Evolutionary conservation across 2,329 filamentous ascomycete species (phyloP).

Genomic region (Nothopassalora personata): DNA sequence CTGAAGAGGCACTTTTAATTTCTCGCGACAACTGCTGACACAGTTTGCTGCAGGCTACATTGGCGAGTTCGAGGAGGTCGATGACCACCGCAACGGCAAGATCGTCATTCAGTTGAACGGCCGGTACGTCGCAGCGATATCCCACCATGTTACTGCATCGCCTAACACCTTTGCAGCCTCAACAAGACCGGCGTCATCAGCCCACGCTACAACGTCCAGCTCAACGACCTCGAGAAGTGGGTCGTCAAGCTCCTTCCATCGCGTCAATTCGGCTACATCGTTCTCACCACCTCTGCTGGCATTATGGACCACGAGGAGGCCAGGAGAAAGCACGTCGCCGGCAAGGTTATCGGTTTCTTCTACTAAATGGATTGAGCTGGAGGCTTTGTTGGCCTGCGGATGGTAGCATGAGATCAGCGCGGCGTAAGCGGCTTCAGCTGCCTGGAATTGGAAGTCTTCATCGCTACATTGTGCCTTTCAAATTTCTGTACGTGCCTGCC

Average conservation of each 20-base stretch:
- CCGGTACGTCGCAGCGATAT: constrained; percentile 47
- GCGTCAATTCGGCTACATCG: constrained; percentile 99
- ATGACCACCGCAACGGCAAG: constrained; percentile 99
- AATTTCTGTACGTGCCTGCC: background rate
- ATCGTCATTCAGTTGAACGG: constrained; percentile 99
- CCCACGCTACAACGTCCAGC: constrained; percentile 98
- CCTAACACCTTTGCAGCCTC: constrained; percentile 46
- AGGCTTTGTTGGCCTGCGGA: background rate
- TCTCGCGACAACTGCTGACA: constrained; percentile 76
- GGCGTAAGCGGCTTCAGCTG: constrained; percentile 16
- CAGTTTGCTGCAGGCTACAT: constrained; percentile 71
- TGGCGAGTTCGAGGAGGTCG: constrained; percentile 98
- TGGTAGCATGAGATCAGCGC: constrained; percentile 13
- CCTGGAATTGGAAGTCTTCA: constrained; percentile 19
- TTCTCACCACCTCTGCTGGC: constrained; percentile 97
- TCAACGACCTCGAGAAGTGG: constrained; percentile 98
- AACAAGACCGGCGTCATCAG: constrained; percentile 99
- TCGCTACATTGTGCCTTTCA: background rate
- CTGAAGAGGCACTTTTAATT: constrained; percentile 92
- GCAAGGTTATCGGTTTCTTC: constrained; percentile 99
- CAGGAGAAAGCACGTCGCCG: constrained; percentile 95
- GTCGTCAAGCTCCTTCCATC: constrained; percentile 97
- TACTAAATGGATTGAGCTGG: constrained; percentile 54
- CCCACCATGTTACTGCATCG: background rate
- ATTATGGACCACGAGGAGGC: constrained; percentile 99